Evolutionary conservation across 2,329 filamentous ascomycete species (phyloP), one percentile per base, ranked within the genome.

Genomic region (Immersiporthe knoxdaviesiana): DNA sequence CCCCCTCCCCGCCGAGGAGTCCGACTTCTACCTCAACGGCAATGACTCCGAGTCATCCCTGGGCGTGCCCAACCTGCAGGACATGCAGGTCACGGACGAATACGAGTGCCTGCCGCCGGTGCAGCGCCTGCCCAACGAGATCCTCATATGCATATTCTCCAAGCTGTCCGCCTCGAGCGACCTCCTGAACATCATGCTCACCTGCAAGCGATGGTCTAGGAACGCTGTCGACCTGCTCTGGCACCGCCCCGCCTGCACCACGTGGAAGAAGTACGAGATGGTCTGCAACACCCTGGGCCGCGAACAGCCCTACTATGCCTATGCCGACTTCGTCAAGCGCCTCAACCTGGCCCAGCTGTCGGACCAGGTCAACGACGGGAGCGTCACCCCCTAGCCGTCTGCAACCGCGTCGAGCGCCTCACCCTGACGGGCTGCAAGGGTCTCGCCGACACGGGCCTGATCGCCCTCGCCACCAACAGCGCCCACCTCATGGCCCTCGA

Each of bases 31-130:
- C 79, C 91, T 92, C 78, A 88, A 87, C 68, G 91, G 92, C 75
- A 97, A 97, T 82, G 95, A 97, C 81, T 97, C 95, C 4, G 88
- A 96, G 78, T 97, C 95, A 0, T 97, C 95, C 0, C 87, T 97
- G 68, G 94, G 93, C 66, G 88, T 93, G 44, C 91, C 92, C 60
- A 91, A 91, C 70, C 86, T 93, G 70, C 90, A 90, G 76, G 91
- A 93, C 75, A 91, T 90, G 87, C 90, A 86, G 77, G 88, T 88
- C 72, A 86, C 86, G 74, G 88, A 89, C 74, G 89, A 91, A 76
- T 84, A 88, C 74, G 85, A 87, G 75, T 92, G 91, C 75, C 81
- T 90, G 66, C 90, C 91, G n/a, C 93, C 94, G 62, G 90, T 97
- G 70, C 91, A 92, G 74, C 89, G 92, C 68, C 85, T 99, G 47